Conservation (phyloP, 805 yeast genomes). For the Debaryomyces tyrocola region DNA sequence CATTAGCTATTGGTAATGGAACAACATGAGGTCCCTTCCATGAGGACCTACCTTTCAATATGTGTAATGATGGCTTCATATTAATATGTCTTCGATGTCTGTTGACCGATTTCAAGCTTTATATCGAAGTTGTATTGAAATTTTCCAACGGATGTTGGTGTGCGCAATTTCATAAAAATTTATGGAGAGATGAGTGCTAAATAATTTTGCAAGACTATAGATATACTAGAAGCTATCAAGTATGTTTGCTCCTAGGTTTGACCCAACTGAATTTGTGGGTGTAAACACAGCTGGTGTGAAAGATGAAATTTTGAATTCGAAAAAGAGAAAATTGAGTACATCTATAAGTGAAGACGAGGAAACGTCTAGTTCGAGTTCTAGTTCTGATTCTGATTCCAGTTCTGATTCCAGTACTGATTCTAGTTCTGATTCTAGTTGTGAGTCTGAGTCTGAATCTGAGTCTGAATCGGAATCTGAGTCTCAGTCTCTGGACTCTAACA, state of each 20-base stretch:
- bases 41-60: conserved; percentile 35
- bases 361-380: conserved; percentile 1
- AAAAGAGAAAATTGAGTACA: conserved; percentile 21
- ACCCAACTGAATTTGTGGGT: conserved; percentile 40
- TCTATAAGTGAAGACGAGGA: conserved; percentile 9
- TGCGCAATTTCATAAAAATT: background rate
- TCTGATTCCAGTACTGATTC: background rate
- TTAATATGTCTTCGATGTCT: background rate
- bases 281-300: background rate
- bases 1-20: conserved; percentile 89
- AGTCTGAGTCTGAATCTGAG: conserved; percentile 17
- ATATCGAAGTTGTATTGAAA: background rate
- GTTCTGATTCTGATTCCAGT: background rate
- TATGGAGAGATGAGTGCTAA: background rate
- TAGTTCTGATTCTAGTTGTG: conserved; percentile 4
- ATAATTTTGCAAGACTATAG: background rate
- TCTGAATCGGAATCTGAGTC: conserved; percentile 4
- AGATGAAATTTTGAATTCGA: background rate
- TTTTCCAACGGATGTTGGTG: background rate
- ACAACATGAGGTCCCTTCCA: conserved; percentile 87
- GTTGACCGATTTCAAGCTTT: background rate
- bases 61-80: conserved; percentile 35
- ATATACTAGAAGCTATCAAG: background rate
- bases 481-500: too few species aligned
- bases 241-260: conserved; percentile 70